Base-by-base conservation (phyloP, 2,329 filamentous ascomycete genomes). In the Aspergillus vadensis region DNA sequence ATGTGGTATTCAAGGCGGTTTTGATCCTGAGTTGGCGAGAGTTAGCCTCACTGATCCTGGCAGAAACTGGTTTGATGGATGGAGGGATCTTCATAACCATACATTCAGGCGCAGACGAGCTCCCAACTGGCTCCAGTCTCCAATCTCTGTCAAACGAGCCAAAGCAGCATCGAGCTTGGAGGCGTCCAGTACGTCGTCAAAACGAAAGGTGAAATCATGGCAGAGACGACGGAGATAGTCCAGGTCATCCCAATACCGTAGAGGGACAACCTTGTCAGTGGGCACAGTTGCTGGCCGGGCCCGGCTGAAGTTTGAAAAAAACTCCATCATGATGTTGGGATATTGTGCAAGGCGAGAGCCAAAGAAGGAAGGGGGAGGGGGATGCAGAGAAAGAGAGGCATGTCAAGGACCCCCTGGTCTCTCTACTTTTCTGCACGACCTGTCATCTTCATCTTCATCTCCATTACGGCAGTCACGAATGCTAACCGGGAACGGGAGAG, bases 81-180 rank as follows among this genome's bases (percentile, higher is more conserved):
- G 27, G 27, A 27, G 5, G 27, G 9, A 30, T 30, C 27, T 30
- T 12, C 27, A 30, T 12, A 30, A 2, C 1, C 43, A 27, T 70
- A 80, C 80, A 61, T 77, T 80, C 39, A 70, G 55, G 30, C 80
- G 70, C 27, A 83, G 62, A 5, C 81, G 74, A 5, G 79, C 82
- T 0, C 79, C 81, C 1, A 84, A 63, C 60, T 80, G 81, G 27
- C 73, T 74, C 82, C 81, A 84, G 36, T 78, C 78, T 1, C 76
- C 78, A 7, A 74, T 76, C 12, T 78, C 71, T 7, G 83, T 62
- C 14, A 84, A 66, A 14, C 63, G 67, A 9, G 69, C 66, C 1
- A 83, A 67, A 0, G 79, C 67, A 5, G 47, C 56, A 2, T 70
- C 68, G 1, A 84, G 70, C 48, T 71, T 79, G 0, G 76, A 64